phyloP scores from a whole-genome alignment of 2,329 filamentous ascomycete species.

The Aspergillus carbonarius region DNA sequence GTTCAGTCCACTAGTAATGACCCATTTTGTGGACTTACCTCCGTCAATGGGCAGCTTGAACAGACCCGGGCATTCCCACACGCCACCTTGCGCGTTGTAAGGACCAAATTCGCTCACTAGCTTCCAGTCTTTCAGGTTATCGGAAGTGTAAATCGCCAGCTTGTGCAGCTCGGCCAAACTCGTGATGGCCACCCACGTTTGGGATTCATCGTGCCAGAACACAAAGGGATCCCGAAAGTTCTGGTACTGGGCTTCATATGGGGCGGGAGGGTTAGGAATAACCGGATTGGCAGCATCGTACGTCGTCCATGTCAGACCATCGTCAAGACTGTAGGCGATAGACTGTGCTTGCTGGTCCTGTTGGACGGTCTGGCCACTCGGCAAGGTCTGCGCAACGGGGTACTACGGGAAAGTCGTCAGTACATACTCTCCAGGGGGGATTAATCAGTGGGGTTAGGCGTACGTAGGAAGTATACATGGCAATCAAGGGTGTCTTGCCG shows the following conservation, averaged over 20 bases:
- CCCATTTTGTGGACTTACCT: constrained; percentile 26
- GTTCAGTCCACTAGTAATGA: constrained; percentile 26
- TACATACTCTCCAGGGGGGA: not conserved
- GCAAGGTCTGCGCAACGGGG: constrained; percentile 17
- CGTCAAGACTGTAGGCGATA: constrained; percentile 13
- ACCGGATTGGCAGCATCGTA: constrained; percentile 61
- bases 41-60: constrained; percentile 24
- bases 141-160: constrained; percentile 25
- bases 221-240: constrained; percentile 64
- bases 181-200: constrained; percentile 24
- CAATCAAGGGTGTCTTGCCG: constrained; percentile 62
- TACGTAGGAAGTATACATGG: constrained; percentile 54
- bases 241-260: constrained; percentile 42
- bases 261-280: constrained; percentile 49
- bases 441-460: not conserved
- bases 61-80: constrained; percentile 33
- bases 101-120: constrained; percentile 27
- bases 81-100: constrained; percentile 26
- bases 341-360: constrained; percentile 14
- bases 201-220: constrained; percentile 25
- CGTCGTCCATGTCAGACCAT: constrained; percentile 24
- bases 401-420: constrained; percentile 13
- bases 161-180: constrained; percentile 22
- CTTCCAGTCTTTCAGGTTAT: constrained; percentile 29
- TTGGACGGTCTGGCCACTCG: constrained; percentile 23